Evolutionary conservation across 106 monocot genomes (phyloP).

Genomic region (Acorus gramineus): DNA sequence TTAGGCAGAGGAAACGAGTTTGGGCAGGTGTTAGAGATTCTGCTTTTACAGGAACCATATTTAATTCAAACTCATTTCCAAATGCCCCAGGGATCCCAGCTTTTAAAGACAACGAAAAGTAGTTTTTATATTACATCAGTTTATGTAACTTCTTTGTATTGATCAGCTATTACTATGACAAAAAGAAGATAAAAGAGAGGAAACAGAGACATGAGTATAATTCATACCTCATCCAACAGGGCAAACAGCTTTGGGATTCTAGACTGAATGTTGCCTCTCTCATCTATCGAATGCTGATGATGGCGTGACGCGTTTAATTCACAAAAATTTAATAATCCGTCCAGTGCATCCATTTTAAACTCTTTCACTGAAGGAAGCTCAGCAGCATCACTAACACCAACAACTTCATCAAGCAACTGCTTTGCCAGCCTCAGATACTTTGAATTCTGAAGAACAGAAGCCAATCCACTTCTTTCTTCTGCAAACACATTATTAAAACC

Average conservation of each 20-base stretch:
- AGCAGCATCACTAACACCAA: constrained; percentile 33
- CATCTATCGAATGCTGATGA: constrained; percentile 1
- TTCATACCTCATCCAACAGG: constrained; percentile 44
- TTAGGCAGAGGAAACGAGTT: no score
- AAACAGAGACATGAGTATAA: neutral
- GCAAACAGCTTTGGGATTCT: constrained; percentile 30
- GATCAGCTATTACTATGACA: neutral
- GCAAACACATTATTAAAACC: no score
- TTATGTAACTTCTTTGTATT: neutral
- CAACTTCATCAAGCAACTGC: constrained; percentile 47
- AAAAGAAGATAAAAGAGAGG: neutral
- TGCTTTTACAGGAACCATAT: no score
- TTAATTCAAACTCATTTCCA: no score
- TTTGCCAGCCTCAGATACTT: constrained; percentile 39
- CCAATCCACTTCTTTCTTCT: no score
- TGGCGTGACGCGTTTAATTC: neutral
- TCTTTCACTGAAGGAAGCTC: constrained; percentile 7
- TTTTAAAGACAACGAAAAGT: no score
- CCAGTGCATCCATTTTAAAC: neutral
- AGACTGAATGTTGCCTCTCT: constrained; percentile 10
- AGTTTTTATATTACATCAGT: no score
- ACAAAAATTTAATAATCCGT: constrained; percentile 2
- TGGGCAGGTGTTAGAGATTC: no score
- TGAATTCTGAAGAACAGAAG: constrained; percentile 19
- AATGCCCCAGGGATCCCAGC: no score